Percentiles rank a stretch among this genome's conserved stretches.
phyloP scores from a whole-genome alignment of 306 rosid species.

The Pyrus bretschneideri region DNA sequence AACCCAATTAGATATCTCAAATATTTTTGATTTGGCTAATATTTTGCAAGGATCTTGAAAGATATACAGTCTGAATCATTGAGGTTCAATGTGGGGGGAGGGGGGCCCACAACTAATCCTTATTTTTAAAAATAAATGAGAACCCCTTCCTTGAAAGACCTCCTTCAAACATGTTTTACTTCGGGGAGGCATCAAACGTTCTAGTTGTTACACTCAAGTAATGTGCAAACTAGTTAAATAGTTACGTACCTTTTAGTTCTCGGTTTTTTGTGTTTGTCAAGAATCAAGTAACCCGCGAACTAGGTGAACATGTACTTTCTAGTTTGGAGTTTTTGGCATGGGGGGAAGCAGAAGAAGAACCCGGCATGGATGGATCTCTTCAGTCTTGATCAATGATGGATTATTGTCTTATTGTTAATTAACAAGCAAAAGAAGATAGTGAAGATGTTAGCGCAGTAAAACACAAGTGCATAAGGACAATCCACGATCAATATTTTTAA shows the following conservation, averaged over 20 bases:
- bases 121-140: no score
- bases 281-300: neutral
- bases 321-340: neutral
- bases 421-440: neutral
- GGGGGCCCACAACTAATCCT: no score
- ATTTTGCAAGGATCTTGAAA: no score
- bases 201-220: neutral
- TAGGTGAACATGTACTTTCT: neutral
- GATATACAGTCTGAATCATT: no score
- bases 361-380: no score
- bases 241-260: neutral
- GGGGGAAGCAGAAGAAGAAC: neutral
- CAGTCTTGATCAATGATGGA: neutral
- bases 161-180: no score
- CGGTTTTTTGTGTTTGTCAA: neutral
- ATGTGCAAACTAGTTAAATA: neutral
- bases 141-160: no score
- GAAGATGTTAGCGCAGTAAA: neutral
- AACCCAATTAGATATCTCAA: no score
- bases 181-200: no score
- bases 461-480: neutral
- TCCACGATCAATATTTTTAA: neutral
- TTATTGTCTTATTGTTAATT: neutral
- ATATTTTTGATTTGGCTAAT: no score
- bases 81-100: no score